Evolutionary conservation across 2,329 filamentous ascomycete genomes (phyloP).

Genomic region (Cryphonectria parasitica): DNA sequence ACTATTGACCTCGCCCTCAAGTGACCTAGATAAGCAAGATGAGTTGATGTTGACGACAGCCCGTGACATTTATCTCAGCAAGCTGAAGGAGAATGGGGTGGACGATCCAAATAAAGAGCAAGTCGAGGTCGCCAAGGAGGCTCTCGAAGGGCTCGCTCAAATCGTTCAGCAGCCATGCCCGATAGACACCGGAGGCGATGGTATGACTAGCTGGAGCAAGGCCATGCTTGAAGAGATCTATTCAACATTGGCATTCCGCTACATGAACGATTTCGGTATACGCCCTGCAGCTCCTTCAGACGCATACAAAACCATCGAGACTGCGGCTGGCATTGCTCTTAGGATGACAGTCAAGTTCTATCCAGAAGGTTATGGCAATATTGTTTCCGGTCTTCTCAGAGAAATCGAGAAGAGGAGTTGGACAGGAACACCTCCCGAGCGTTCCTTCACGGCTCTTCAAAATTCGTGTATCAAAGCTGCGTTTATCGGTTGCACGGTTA

Average conservation of each 20-base stretch:
- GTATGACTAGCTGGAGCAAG: slow-evolving; percentile 2
- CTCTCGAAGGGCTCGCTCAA: slow-evolving; percentile 50
- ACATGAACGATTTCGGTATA: slow-evolving; percentile 25
- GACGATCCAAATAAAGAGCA: slow-evolving; percentile 42
- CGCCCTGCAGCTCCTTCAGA: slow-evolving; percentile 9
- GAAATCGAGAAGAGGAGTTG: slow-evolving; percentile 32
- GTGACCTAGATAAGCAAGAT: slow-evolving; percentile 4
- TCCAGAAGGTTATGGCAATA: slow-evolving; percentile 25
- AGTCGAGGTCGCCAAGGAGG: slow-evolving; percentile 47
- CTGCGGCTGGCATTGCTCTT: slow-evolving; percentile 36
- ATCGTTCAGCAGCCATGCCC: slow-evolving; percentile 47
- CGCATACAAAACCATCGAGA: slow-evolving; percentile 21
- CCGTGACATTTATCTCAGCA: slow-evolving; percentile 47
- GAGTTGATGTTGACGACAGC: slow-evolving; percentile 40
- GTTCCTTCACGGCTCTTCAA: slow-evolving; percentile 40
- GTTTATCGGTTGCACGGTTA: slow-evolving; percentile 53
- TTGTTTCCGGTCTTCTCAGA: slow-evolving; percentile 33
- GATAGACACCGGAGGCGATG: slow-evolving; percentile 25
- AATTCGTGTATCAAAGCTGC: slow-evolving; percentile 43
- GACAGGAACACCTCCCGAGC: slow-evolving; percentile 19
- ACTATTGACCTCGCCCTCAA: slow-evolving; percentile 19
- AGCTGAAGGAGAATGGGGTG: slow-evolving; percentile 40
- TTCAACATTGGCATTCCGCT: slow-evolving; percentile 35
- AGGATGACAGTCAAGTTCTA: slow-evolving; percentile 32
- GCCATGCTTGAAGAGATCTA: slow-evolving; percentile 31